Conservation (phyloP, 148 eudicot species). For the Rhododendron mucronatum region DNA sequence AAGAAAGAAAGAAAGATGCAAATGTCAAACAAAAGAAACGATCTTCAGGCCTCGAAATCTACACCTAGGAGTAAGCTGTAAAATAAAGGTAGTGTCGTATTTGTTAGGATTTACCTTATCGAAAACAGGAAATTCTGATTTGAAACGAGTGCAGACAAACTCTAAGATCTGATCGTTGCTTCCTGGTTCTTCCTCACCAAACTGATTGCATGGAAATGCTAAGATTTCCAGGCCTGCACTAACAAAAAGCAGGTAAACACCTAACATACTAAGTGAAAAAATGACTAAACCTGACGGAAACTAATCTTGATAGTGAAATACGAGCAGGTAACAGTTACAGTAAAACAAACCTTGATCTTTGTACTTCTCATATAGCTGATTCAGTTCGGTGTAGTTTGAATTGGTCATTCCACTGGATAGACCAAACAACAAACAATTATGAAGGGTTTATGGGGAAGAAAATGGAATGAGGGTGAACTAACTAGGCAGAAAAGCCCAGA, state of each 20-base stretch:
- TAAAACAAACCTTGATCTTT: constrained; percentile 55
- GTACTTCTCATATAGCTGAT: constrained; percentile 54
- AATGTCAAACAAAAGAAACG: neutral
- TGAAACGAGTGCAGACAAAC: constrained; percentile 63
- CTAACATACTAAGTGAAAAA: neutral
- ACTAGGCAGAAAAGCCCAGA: neutral
- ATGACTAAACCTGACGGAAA: neutral
- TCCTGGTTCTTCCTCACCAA: constrained; percentile 73
- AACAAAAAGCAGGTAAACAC: neutral
- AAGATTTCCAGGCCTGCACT: constrained; percentile 56
- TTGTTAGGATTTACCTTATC: constrained; percentile 43
- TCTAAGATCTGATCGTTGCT: constrained; percentile 46
- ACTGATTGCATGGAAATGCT: constrained; percentile 83
- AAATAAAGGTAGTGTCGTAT: neutral
- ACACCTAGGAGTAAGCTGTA: neutral
- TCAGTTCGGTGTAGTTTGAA: constrained; percentile 61
- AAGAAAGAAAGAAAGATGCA: too few species aligned
- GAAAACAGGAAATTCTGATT: constrained; percentile 61
- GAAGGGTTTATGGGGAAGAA: neutral
- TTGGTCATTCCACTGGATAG: constrained; percentile 70
- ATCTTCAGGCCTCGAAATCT: neutral
- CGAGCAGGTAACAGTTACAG: neutral
- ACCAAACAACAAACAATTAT: neutral
- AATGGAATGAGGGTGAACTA: neutral
- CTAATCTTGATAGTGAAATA: neutral